phyloP scores from a whole-genome alignment of 305 asterid genomes.

The Solanum hybrid region DNA sequence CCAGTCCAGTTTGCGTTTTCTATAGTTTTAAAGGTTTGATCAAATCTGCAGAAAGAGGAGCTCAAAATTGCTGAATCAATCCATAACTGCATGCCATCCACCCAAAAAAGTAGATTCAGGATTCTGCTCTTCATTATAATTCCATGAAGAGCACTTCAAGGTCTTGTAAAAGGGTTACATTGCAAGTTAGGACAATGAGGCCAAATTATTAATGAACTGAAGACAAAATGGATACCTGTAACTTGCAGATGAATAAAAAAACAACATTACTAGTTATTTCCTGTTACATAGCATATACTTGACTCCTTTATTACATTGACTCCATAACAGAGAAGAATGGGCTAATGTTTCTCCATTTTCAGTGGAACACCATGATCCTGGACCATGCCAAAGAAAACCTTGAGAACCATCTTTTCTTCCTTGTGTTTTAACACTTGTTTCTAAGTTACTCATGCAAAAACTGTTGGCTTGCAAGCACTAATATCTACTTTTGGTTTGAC shows the following conservation, averaged over 20 bases:
- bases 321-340: background rate
- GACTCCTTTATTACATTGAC: background rate
- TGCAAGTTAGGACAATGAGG: background rate
- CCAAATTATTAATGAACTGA: background rate
- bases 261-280: background rate
- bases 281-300: background rate
- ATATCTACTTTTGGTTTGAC: conserved; percentile 25
- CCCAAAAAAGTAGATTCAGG: background rate
- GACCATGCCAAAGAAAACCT: background rate
- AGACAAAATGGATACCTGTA: background rate
- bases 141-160: background rate
- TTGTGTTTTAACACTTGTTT: background rate
- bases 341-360: background rate
- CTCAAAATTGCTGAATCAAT: background rate
- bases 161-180: background rate
- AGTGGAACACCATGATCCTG: background rate
- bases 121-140: background rate
- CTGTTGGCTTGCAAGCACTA: conserved; percentile 30
- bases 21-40: background rate
- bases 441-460: conserved; percentile 27
- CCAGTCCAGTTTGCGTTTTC: background rate
- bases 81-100: background rate
- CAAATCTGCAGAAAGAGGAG: background rate
- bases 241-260: background rate
- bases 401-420: background rate